Conservation (phyloP, 768 basidiomycete species). For the Xerocomus spinulosus region DNA sequence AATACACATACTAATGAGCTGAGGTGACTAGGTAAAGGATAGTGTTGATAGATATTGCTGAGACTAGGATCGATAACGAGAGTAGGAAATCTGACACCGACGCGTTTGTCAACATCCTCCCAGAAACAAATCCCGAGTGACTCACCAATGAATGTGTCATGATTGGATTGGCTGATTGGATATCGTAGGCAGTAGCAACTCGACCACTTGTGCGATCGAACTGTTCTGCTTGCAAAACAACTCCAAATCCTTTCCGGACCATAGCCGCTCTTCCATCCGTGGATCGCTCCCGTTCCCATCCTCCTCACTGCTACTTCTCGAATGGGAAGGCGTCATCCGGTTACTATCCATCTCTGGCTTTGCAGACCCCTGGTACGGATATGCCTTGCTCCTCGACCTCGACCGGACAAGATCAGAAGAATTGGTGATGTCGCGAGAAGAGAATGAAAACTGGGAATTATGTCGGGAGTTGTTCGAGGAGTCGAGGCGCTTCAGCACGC, state of each 20-base stretch:
- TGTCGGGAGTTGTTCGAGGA: conserved; percentile 12
- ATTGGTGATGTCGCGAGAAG: conserved; percentile 21
- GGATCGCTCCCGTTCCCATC: conserved; percentile 29
- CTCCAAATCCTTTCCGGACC: conserved; percentile 82
- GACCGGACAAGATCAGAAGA: conserved; percentile 50
- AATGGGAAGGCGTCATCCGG: conserved; percentile 19
- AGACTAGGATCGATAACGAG: conserved; percentile 22
- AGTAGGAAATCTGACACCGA: conserved; percentile 6
- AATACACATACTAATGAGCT: conserved; percentile 28
- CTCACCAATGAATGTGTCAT: conserved; percentile 24
- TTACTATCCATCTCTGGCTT: conserved; percentile 55
- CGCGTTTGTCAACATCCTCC: conserved; percentile 9
- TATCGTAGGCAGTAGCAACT: conserved; percentile 51
- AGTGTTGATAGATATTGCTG: conserved; percentile 27
- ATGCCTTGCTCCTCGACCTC: conserved; percentile 67
- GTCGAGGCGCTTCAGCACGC: conserved; percentile 33
- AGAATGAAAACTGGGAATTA: conserved; percentile 23
- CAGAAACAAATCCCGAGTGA: neutral
- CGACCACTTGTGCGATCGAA: conserved; percentile 70
- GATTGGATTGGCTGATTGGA: conserved; percentile 35
- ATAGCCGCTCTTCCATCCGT: conserved; percentile 47
- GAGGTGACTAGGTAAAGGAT: conserved; percentile 18
- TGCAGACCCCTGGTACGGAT: conserved; percentile 59
- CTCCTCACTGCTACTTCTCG: conserved; percentile 29
- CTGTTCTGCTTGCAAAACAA: conserved; percentile 88